phyloP scores from a whole-genome alignment of 768 basidiomycete species.

The Boletellus ananiceps region DNA sequence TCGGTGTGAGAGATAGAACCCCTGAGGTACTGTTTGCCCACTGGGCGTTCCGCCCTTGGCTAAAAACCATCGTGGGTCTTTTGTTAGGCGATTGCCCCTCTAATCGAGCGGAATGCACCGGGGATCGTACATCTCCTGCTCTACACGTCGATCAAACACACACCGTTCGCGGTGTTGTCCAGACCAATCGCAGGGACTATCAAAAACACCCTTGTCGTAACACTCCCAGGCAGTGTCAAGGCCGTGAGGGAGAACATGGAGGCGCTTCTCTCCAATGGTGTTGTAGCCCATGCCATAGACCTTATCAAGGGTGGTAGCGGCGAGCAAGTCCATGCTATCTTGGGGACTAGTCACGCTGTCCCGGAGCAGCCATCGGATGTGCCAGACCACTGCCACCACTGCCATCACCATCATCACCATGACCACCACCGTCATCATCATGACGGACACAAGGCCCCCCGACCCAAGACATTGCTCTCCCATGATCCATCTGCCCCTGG shows the following conservation, averaged over 20 bases:
- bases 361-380: constrained; percentile 9
- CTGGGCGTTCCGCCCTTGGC: background rate
- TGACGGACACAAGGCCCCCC: constrained; percentile 43
- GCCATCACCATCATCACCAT: constrained; percentile 14
- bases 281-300: constrained; percentile 69
- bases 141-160: constrained; percentile 62
- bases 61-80: background rate
- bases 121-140: constrained; percentile 76
- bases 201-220: constrained; percentile 62
- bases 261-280: constrained; percentile 50
- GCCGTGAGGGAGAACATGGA: constrained; percentile 78
- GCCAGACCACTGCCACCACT: constrained; percentile 19
- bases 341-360: constrained; percentile 35
- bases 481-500: constrained; percentile 68
- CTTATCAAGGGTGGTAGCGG: constrained; percentile 68
- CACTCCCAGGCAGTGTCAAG: constrained; percentile 81
- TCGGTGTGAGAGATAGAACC: constrained; percentile 73
- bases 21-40: constrained; percentile 56
- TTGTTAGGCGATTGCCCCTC: constrained; percentile 50
- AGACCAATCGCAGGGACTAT: constrained; percentile 78
- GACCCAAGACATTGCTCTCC: constrained; percentile 55
- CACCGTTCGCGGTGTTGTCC: constrained; percentile 76
- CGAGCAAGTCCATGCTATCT: constrained; percentile 46
- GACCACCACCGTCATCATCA: constrained; percentile 30
- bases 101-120: constrained; percentile 63